Evolutionary conservation across 768 basidiomycete genomes (phyloP).

Genomic region (Peribolospora kevripleyi): DNA sequence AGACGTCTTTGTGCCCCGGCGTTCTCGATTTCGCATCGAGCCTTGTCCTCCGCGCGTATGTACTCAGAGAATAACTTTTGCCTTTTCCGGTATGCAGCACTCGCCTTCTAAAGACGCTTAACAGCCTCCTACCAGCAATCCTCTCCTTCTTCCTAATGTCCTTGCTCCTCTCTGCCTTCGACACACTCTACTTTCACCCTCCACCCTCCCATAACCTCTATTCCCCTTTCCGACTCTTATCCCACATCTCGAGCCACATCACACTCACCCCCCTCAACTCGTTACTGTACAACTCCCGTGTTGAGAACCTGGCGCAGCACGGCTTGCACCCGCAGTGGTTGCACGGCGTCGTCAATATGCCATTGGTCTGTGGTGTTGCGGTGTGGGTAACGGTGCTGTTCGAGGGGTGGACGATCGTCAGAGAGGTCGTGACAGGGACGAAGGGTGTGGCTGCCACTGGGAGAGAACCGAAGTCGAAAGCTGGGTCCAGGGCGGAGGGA

Average conservation of each 20-base stretch:
- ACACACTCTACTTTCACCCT: background rate
- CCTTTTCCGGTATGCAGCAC: too few relatives aligned
- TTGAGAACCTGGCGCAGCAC: conserved; percentile 9
- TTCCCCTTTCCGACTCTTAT: background rate
- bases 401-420: background rate
- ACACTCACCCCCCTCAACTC: conserved; percentile 10
- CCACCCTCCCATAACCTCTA: background rate
- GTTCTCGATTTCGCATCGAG: too few relatives aligned
- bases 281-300: conserved; percentile 8
- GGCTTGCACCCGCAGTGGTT: conserved; percentile 10
- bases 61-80: too few relatives aligned
- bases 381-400: background rate
- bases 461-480: too few relatives aligned
- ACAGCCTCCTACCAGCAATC: background rate
- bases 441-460: too few relatives aligned
- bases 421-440: too few relatives aligned
- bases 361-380: conserved; percentile 7
- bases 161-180: background rate
- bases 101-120: too few relatives aligned
- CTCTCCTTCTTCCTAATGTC: background rate
- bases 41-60: too few relatives aligned
- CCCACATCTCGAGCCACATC: background rate
- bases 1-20: too few relatives aligned
- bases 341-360: conserved; percentile 9
- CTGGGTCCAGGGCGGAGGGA: too few relatives aligned